Evolutionary conservation across 2,329 filamentous ascomycete species (phyloP), one percentile per base, ranked within the genome.

Genomic region (Westerdykella sp.): DNA sequence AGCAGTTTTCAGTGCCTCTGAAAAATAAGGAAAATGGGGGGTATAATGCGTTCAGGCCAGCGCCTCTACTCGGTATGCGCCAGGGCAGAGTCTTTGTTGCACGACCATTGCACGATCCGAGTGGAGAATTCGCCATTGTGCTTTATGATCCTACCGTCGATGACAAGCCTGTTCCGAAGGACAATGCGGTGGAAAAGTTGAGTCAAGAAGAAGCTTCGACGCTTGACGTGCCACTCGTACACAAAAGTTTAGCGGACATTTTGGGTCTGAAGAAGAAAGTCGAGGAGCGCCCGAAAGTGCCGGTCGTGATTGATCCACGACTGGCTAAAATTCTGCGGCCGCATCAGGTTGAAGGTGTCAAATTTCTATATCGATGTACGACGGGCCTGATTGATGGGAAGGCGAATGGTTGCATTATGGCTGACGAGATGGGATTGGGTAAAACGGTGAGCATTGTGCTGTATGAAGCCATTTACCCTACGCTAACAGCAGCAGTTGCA

Each of bases 361-460:
- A 93, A 72, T 98, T 98, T 67, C 82, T 98, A 75, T 98, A 97
- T 68, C 80, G 81, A 53, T 95, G 88, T 60, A 89, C 93, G 5
- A 97, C 91, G 1, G 93, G 93, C n/a, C 78, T 97, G 76, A 86
- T 97, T 43, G 93, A 97, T 57, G 78, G 85, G 31, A 91, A 91
- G 56, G 93, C 93, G 39, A 87, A 96, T 65, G 93, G 93, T 2
- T 98, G 93, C 69, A 98, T 98, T 64, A 98, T 98, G 93, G 93
- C 93, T 41, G 93, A 98, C 65, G 93, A 96, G 65, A 98, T 98
- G 93, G 93, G 93, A 55, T 73, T 98, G 23, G 93, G 93, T 44
- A 98, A 98, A 71, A 98, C 93, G 14, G 71, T 74, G 67, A 43
- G 62, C 38, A 13, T 22, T 11, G 5, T 23, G 21, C 13, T 1